phyloP scores from a whole-genome alignment of 2,329 filamentous ascomycete species.

The Pyrenophora graminea region DNA sequence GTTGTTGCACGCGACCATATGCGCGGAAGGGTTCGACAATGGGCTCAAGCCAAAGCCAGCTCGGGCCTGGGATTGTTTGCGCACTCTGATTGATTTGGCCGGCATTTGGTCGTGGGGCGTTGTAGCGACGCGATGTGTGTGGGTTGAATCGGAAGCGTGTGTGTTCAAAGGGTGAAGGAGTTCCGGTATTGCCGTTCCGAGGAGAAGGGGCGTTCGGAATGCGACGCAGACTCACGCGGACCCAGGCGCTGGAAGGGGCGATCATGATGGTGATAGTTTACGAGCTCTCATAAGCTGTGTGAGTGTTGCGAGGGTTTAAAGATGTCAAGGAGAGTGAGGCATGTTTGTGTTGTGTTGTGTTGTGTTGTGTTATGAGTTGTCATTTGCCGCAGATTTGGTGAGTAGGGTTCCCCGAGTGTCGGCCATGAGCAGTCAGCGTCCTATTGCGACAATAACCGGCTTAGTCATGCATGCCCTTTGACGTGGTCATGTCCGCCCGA shows the following conservation, averaged over 20 bases:
- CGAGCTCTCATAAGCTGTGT: constrained; percentile 12
- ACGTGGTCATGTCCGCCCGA: background rate
- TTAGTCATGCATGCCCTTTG: constrained; percentile 17
- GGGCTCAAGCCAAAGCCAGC: constrained; percentile 54
- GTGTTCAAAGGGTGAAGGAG: constrained; percentile 11
- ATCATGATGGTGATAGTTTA: constrained; percentile 34
- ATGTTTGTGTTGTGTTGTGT: constrained; percentile 20
- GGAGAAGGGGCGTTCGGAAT: constrained; percentile 12
- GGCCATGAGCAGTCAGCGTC: constrained; percentile 22
- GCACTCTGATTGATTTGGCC: constrained; percentile 23
- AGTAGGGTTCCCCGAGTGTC: constrained; percentile 25
- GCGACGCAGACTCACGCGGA: constrained; percentile 32
- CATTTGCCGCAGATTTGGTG: constrained; percentile 15
- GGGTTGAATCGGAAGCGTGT: constrained; percentile 18
- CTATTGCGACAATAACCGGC: constrained; percentile 11
- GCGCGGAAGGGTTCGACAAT: constrained; percentile 52
- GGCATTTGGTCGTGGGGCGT: constrained; percentile 26
- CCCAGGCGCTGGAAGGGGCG: constrained; percentile 33
- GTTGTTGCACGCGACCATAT: constrained; percentile 73
- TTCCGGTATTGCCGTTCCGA: constrained; percentile 12
- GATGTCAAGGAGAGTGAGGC: constrained; percentile 7
- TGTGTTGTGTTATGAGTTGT: constrained; percentile 23
- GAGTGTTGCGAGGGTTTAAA: background rate
- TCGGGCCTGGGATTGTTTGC: constrained; percentile 49
- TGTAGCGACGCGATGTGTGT: constrained; percentile 17